Conservation (phyloP, 139 green algal genomes). For the Astrephomene gubernaculifera region DNA sequence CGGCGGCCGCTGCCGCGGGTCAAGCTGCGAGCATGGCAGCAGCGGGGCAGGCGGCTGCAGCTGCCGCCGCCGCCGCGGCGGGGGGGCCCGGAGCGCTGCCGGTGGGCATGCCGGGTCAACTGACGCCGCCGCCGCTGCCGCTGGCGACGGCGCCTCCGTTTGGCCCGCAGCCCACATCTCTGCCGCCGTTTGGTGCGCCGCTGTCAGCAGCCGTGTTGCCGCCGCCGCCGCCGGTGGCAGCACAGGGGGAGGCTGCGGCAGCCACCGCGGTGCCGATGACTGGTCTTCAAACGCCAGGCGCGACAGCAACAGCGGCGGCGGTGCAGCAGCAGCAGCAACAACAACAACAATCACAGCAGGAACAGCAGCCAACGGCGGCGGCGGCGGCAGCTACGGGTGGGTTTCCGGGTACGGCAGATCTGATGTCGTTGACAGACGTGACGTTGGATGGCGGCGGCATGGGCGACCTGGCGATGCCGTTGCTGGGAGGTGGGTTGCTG, state of each 20-base stretch:
- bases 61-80: background rate
- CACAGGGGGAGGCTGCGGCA: too few species aligned
- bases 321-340: constrained; percentile 6
- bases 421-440: constrained; percentile 5
- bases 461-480: constrained; percentile 14
- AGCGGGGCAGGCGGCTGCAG: background rate
- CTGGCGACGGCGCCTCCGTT: background rate
- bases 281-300: too few species aligned
- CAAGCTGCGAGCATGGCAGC: constrained; percentile 20
- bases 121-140: background rate
- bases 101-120: background rate
- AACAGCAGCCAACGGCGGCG: background rate
- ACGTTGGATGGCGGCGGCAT: constrained; percentile 5
- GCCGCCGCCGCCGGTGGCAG: too few species aligned
- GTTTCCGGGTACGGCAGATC: background rate
- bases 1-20: constrained; percentile 13
- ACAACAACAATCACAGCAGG: background rate
- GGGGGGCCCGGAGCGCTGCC: background rate
- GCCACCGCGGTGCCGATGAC: too few species aligned
- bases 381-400: background rate
- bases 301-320: constrained; percentile 4
- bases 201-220: too few species aligned
- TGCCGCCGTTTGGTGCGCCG: too few species aligned
- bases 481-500: constrained; percentile 8
- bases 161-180: background rate